Base-by-base conservation (phyloP, 148 eudicot genomes). In the Arctostaphylos glauca region DNA sequence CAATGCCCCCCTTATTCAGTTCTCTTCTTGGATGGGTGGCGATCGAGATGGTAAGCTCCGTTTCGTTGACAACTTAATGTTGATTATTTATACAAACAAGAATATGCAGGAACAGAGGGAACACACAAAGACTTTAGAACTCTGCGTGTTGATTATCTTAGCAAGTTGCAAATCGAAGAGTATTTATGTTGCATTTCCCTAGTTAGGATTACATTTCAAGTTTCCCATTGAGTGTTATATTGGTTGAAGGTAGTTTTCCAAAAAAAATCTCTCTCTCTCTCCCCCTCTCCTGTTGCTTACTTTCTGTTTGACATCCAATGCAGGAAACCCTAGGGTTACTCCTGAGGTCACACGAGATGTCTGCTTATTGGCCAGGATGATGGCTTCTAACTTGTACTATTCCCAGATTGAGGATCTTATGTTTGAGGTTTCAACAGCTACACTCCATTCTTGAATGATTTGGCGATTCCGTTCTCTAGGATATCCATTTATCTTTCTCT, bases 21-120 rank as follows among this genome's bases (percentile, higher is more conserved):
- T 94, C 85, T 96, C 99, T 76, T 96, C 99, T 74, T 96, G 99
- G 99, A 96, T 96, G 99, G 99, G 99, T 25, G 99, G 99, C 81
- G 99, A 96, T 77, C 97, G 98, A 75, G 98, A 96, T 86, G 99
- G 99, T 94, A 91, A 76, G 83, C 44, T 82, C 59, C 55, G 47
- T 81, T 76, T 67, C n/a, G 14, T 76, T 50, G 5, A 19, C n/a
- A 56, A 56, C n/a, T 76, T 52, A 38, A 52, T n/a, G 47, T n/a
- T 81, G 46, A 54, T 77, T 55, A 16, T 18, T 21, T 43, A 55
- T 54, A 41, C 8, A 44, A 19, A 44, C 23, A 43, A 58, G 31
- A 43, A 12, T 59, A 4, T 78, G 25, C 70, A 59, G 64, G 70
- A 78, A 19, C 19, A 18, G 70, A 44, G 64, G 44, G 59, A 38